Percentiles rank a stretch among this genome's conserved stretches.
phyloP scores from a whole-genome alignment of 768 basidiomycete species.

The Termitomyces sp. region DNA sequence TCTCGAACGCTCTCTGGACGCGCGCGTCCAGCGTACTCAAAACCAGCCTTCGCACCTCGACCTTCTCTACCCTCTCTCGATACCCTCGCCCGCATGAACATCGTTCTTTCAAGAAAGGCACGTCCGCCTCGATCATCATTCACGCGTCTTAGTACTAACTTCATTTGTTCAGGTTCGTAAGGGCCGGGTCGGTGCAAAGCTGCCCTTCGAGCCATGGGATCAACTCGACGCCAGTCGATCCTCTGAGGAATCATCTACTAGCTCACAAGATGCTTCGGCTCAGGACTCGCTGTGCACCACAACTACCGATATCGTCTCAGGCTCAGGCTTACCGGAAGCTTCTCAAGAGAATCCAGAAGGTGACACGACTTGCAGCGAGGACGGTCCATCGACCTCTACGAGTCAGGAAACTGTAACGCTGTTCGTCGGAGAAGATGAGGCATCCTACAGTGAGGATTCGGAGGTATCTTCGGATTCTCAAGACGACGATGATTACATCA shows the following conservation, averaged over 20 bases:
- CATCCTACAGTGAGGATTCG: slow-evolving; percentile 12
- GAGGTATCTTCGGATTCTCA: slow-evolving; percentile 11
- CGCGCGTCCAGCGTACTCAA: slow-evolving; percentile 34
- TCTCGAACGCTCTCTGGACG: slow-evolving; percentile 16
- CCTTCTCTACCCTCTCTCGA: slow-evolving; percentile 48
- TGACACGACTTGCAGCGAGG: not conserved
- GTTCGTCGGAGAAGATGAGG: slow-evolving; percentile 6
- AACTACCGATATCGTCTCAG: slow-evolving; percentile 15
- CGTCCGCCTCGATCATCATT: slow-evolving; percentile 1
- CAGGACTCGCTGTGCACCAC: not conserved
- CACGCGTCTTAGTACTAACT: not conserved
- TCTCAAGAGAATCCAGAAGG: slow-evolving; percentile 13
- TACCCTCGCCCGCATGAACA: slow-evolving; percentile 43
- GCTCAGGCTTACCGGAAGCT: slow-evolving; percentile 15
- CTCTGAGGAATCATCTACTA: slow-evolving; percentile 9
- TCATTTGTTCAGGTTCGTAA: slow-evolving; percentile 33
- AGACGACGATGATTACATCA: slow-evolving; percentile 10
- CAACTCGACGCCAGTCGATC: slow-evolving; percentile 18
- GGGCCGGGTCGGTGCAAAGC: slow-evolving; percentile 44
- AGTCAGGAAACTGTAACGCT: not conserved
- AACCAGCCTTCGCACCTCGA: slow-evolving; percentile 41
- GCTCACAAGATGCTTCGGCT: slow-evolving; percentile 8
- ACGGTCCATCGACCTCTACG: not conserved
- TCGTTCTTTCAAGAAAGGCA: slow-evolving; percentile 42
- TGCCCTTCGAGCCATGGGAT: slow-evolving; percentile 54